A percentile compares a stretch with the other conserved stretches of the same genome.
These are phyloP conservation scores for Stipa capillata DNA, from an alignment of 176 grass and related monocot genomes.

Conservation along the genomic window DNA sequence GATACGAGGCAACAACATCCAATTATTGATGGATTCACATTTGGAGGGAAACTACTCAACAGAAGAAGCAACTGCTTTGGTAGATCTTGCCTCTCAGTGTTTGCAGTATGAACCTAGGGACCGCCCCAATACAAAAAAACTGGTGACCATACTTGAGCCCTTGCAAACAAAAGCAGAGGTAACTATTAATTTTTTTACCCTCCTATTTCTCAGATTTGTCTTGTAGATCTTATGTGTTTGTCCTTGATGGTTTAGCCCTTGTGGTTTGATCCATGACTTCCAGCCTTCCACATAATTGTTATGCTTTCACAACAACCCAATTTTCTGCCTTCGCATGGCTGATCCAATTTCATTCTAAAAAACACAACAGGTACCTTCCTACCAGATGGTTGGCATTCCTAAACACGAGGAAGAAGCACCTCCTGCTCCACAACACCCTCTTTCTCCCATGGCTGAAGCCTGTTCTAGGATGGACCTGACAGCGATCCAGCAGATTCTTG, in stretches of 20 bases:
- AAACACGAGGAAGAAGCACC: conserved; percentile 50
- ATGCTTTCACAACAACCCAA: neutral
- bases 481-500: conserved; percentile 89
- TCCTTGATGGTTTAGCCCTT: neutral
- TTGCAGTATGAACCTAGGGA: conserved; percentile 95
- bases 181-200: neutral
- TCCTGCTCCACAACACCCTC: conserved; percentile 46
- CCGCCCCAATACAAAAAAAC: conserved; percentile 59
- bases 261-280: neutral
- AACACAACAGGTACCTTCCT: conserved; percentile 60
- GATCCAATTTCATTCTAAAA: conserved; percentile 4
- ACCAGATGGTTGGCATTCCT: conserved; percentile 79
- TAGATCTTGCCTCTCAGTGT: conserved; percentile 84
- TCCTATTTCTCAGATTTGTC: neutral
- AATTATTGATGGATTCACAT: conserved; percentile 90
- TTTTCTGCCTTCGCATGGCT: neutral
- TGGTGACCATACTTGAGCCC: conserved; percentile 61
- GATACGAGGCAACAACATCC: conserved; percentile 68
- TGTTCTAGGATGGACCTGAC: conserved; percentile 92
- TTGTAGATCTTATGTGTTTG: neutral
- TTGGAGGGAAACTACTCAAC: conserved; percentile 91
- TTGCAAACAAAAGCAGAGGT: conserved; percentile 96
- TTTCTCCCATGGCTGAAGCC: conserved; percentile 85
- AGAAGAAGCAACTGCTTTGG: conserved; percentile 69
- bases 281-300: neutral